phyloP scores from a whole-genome alignment of 768 basidiomycete species.

The Asterophora lycoperdoides region DNA sequence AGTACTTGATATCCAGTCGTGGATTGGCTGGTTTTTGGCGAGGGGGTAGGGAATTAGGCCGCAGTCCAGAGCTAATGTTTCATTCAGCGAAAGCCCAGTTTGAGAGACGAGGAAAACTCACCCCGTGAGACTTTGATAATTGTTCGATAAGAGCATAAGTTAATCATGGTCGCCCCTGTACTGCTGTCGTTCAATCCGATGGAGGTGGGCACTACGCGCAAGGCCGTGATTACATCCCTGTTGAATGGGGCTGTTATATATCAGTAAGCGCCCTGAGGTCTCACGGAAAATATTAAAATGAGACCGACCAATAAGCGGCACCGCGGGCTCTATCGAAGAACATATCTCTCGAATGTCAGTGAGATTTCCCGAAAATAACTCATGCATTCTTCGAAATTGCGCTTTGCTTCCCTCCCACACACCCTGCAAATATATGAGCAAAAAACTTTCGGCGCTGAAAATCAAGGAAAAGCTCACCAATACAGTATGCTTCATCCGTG shows the following conservation, averaged over 20 bases:
- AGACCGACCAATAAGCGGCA: constrained; percentile 31
- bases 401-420: constrained; percentile 23
- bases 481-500: constrained; percentile 32
- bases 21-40: constrained; percentile 28
- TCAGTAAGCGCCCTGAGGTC: not conserved
- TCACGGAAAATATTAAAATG: not conserved
- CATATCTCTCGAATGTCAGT: constrained; percentile 25
- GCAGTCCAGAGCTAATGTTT: constrained; percentile 39
- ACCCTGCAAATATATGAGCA: constrained; percentile 13
- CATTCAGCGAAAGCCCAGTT: not conserved
- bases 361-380: constrained; percentile 29
- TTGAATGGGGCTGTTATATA: constrained; percentile 22
- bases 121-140: constrained; percentile 39
- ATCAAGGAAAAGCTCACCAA: constrained; percentile 24
- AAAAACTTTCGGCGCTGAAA: not conserved
- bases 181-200: constrained; percentile 11
- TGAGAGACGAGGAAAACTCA: constrained; percentile 12
- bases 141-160: constrained; percentile 34
- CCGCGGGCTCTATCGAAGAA: constrained; percentile 22
- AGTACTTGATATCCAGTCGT: constrained; percentile 33
- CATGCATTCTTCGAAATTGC: constrained; percentile 26
- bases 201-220: constrained; percentile 18
- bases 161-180: constrained; percentile 26
- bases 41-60: constrained; percentile 42
- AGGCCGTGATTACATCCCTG: constrained; percentile 25